Evolutionary conservation across 306 rosid species (phyloP), one percentile per base, ranked within the genome.

Genomic region (Sechiopsis laciniata): DNA sequence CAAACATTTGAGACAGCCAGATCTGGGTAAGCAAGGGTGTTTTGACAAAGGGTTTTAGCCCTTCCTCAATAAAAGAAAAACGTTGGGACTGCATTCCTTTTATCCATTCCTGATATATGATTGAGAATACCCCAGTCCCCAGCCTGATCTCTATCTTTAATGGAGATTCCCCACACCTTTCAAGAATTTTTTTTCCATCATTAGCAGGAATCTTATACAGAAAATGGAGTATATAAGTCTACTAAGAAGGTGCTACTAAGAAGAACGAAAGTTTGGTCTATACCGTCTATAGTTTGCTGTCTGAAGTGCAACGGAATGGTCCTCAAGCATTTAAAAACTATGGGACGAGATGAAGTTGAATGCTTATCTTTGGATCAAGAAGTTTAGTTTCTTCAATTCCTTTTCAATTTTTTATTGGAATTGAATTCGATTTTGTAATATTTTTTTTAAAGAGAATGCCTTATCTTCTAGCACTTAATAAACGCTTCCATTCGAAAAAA

Each of bases 1-100:
- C 46, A 16, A 62, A 62, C 1, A 11, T 32, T 62, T 62, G 22
- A 62, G 21, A 32, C 1, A 7, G 68, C 12, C 20, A 32, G 48
- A 62, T 62, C 68, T 2, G 48, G 48, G 13, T 32, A 62, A 62
- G 48, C 21, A 61, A 59, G 67, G 40, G 64, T 59, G n/a, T 24
- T 40, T 40, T 22, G 24, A 12, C 63, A 21, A 10, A 58, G 64
- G 45, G 42, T 60, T 60, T 60, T 13, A 24, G 29, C 7, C 66
- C 32, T 60, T 37, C 42, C 42, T 60, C 42, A 26, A 24, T 6
- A 60, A 59, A 13, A 13, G 42, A 3, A 61, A 61, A 61, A 29
- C 21, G 67, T 32, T 62, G 21, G 20, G 37, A 32, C 16, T 62
- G 46, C 68, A 29, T 7, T 62, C 9, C 21, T 61, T 4, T 12